These are phyloP conservation scores for Lentinula lateritia DNA, from an alignment of 768 basidiomycete species.

Conservation along the genomic window DNA sequence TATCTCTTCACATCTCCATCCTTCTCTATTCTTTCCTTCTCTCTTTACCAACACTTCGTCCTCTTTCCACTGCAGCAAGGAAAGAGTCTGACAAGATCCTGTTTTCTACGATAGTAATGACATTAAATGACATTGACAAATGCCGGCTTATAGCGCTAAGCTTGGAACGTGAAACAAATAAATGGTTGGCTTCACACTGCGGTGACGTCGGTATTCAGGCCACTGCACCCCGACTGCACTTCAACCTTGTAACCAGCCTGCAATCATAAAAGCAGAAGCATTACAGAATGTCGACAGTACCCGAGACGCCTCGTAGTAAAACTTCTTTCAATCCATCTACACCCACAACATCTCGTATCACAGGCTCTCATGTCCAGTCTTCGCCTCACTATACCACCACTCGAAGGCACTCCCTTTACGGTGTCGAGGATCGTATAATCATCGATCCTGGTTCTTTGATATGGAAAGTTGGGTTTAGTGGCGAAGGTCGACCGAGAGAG, in stretches of 20 bases:
- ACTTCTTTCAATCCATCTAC: conserved; percentile 32
- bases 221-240: too few species aligned
- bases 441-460: conserved; percentile 91
- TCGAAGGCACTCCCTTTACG: conserved; percentile 89
- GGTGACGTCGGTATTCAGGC: too few species aligned
- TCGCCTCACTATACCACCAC: conserved; percentile 85
- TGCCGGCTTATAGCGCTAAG: not conserved
- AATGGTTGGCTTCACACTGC: too few species aligned
- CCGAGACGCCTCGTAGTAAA: conserved; percentile 1
- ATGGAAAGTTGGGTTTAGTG: conserved; percentile 98
- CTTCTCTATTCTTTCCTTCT: not conserved
- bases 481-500: conserved; percentile 86
- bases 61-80: not conserved
- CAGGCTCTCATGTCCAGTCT: conserved; percentile 46
- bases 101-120: not conserved
- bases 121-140: not conserved
- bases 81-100: not conserved
- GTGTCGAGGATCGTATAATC: conserved; percentile 91
- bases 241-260: too few species aligned
- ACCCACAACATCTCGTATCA: conserved; percentile 50
- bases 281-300: not conserved
- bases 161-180: too few species aligned
- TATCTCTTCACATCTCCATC: not conserved
- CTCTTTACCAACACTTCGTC: not conserved
- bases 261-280: too few species aligned